phyloP scores from a whole-genome alignment of 495 filamentous ascomycete genomes.

The Penicillium canescens region DNA sequence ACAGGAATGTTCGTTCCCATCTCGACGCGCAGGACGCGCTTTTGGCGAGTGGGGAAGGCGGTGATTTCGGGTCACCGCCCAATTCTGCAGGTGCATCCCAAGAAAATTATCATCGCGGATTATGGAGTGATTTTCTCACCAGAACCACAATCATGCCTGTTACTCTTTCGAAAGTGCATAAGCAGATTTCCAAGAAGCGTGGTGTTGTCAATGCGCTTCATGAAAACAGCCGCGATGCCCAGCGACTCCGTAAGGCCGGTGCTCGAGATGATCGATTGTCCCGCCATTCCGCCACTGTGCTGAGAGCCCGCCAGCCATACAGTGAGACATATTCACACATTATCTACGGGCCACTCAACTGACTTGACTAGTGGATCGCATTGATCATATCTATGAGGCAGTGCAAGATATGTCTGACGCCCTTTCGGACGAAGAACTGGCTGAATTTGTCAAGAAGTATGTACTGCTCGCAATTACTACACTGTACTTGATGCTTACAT shows the following conservation, averaged over 20 bases:
- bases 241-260: slow-evolving; percentile 70
- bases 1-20: slow-evolving; percentile 31
- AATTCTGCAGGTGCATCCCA: slow-evolving; percentile 21
- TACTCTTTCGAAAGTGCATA: slow-evolving; percentile 74
- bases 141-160: slow-evolving; percentile 56
- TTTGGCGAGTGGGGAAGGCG: slow-evolving; percentile 23
- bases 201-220: slow-evolving; percentile 69
- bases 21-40: slow-evolving; percentile 32
- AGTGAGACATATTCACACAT: slow-evolving; percentile 41
- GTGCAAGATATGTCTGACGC: slow-evolving; percentile 54
- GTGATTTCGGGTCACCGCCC: slow-evolving; percentile 21
- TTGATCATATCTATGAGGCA: slow-evolving; percentile 68
- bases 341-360: slow-evolving; percentile 4
- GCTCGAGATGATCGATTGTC: slow-evolving; percentile 75
- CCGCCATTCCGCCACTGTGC: slow-evolving; percentile 58
- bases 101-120: slow-evolving; percentile 22
- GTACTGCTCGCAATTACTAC: slow-evolving; percentile 7
- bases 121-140: background rate
- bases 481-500: background rate
- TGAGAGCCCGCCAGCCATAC: slow-evolving; percentile 67
- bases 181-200: slow-evolving; percentile 77
- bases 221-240: slow-evolving; percentile 78
- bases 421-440: slow-evolving; percentile 59
- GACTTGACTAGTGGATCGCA: slow-evolving; percentile 60
- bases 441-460: slow-evolving; percentile 63